phyloP scores from a whole-genome alignment of 1,284 basidiomycete genomes.

The Austropuccinia psidii region DNA sequence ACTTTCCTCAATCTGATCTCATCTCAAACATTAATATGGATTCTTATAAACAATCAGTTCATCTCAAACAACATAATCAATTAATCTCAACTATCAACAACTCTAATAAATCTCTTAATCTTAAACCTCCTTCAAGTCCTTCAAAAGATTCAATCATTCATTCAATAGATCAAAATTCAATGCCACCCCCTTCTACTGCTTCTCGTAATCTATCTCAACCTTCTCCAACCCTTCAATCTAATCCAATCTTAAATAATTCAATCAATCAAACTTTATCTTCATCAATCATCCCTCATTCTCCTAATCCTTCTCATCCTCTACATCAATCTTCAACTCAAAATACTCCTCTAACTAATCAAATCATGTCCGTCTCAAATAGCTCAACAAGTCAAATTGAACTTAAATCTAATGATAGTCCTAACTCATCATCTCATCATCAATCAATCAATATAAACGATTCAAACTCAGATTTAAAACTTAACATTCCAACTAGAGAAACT shows the following conservation, averaged over 20 bases:
- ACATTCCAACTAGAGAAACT: too few relatives aligned
- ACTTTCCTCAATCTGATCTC: background rate
- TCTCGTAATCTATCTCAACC: constrained; percentile 10
- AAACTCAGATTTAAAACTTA: too few relatives aligned
- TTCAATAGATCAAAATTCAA: background rate
- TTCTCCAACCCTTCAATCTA: constrained; percentile 23
- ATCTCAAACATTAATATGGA: constrained; percentile 12
- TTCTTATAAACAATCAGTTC: constrained; percentile 31
- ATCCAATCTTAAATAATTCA: constrained; percentile 8
- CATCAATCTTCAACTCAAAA: constrained; percentile 3
- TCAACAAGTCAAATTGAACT: too few relatives aligned
- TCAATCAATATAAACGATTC: too few relatives aligned
- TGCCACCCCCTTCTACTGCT: constrained; percentile 19
- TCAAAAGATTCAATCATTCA: background rate
- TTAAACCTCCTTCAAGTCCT: background rate
- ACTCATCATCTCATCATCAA: too few relatives aligned
- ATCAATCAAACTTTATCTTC: constrained; percentile 11
- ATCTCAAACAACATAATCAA: constrained; percentile 25
- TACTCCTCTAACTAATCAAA: background rate
- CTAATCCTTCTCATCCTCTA: constrained; percentile 6
- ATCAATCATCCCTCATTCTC: constrained; percentile 19
- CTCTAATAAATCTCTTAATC: background rate
- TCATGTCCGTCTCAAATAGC: too few relatives aligned
- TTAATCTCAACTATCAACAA: background rate
- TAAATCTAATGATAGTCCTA: too few relatives aligned